Evolutionary conservation across 2,329 filamentous ascomycete species (phyloP).

Genomic region (Tympanopsis confertula): DNA sequence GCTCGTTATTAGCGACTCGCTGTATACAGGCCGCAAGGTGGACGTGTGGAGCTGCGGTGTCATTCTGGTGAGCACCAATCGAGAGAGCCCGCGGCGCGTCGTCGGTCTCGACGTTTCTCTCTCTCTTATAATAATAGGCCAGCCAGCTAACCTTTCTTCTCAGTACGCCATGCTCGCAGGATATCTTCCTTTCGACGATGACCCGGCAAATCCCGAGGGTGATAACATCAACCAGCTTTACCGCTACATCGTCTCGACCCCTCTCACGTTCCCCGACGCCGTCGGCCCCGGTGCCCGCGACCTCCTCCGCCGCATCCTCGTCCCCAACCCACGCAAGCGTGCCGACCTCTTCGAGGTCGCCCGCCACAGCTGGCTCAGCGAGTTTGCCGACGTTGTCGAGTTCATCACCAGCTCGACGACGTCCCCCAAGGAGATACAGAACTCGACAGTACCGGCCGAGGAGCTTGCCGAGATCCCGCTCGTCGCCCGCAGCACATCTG

Average conservation of each 20-base stretch:
- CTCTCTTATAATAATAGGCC: no score
- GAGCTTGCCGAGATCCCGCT: slow-evolving; percentile 44
- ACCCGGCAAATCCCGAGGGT: slow-evolving; percentile 93
- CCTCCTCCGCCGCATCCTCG: slow-evolving; percentile 80
- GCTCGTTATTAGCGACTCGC: slow-evolving; percentile 88
- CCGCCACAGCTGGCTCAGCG: slow-evolving; percentile 92
- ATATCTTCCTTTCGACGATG: slow-evolving; percentile 94
- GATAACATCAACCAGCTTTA: slow-evolving; percentile 98
- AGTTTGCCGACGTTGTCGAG: slow-evolving; percentile 91
- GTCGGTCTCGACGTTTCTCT: slow-evolving; percentile 3
- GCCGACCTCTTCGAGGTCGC: slow-evolving; percentile 96
- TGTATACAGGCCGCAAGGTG: slow-evolving; percentile 95
- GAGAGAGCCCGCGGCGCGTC: not conserved
- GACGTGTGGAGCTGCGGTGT: slow-evolving; percentile 99
- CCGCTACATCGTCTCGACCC: slow-evolving; percentile 97
- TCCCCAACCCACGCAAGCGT: slow-evolving; percentile 86
- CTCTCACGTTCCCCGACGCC: slow-evolving; percentile 95
- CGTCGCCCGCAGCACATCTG: slow-evolving; percentile 79
- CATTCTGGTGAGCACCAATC: slow-evolving; percentile 65
- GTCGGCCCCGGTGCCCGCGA: slow-evolving; percentile 94
- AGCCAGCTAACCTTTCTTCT: slow-evolving; percentile 10
- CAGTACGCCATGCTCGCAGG: slow-evolving; percentile 98
- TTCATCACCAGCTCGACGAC: slow-evolving; percentile 96
- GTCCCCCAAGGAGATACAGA: slow-evolving; percentile 72
- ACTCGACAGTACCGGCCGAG: slow-evolving; percentile 54